A percentile compares a stretch with the other conserved stretches of the same genome.
These are phyloP conservation scores for Solanum hybrid DNA, from an alignment of 305 asterid species.

Conservation along the genomic window DNA sequence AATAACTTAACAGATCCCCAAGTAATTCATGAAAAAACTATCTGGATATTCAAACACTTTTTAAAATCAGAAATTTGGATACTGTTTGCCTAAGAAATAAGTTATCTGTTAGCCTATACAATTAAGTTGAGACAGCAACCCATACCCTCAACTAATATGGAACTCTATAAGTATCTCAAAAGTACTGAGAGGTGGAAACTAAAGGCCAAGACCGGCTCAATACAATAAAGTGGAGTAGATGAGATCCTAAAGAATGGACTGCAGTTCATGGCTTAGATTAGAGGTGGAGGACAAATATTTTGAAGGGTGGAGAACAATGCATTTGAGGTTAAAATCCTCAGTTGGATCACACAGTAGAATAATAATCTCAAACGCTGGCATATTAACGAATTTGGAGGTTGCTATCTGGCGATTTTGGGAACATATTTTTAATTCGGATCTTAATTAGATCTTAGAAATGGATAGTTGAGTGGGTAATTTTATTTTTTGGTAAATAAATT, in stretches of 20 bases:
- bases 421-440: too few relatives aligned
- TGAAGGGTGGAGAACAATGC: too few relatives aligned
- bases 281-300: too few relatives aligned
- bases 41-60: neutral
- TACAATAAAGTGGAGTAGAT: neutral
- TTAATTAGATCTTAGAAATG: too few relatives aligned
- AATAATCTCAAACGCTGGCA: too few relatives aligned
- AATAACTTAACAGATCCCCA: neutral
- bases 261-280: neutral
- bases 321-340: too few relatives aligned
- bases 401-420: too few relatives aligned
- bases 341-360: too few relatives aligned
- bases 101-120: neutral
- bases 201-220: neutral
- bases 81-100: neutral
- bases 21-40: neutral
- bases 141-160: neutral
- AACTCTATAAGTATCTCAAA: neutral
- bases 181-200: neutral
- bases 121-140: neutral
- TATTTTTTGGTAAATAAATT: too few relatives aligned
- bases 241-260: neutral
- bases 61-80: neutral
- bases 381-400: too few relatives aligned
- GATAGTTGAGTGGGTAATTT: too few relatives aligned